phyloP scores from a whole-genome alignment of 441 rosid genomes.

The Syzygium malaccense region DNA sequence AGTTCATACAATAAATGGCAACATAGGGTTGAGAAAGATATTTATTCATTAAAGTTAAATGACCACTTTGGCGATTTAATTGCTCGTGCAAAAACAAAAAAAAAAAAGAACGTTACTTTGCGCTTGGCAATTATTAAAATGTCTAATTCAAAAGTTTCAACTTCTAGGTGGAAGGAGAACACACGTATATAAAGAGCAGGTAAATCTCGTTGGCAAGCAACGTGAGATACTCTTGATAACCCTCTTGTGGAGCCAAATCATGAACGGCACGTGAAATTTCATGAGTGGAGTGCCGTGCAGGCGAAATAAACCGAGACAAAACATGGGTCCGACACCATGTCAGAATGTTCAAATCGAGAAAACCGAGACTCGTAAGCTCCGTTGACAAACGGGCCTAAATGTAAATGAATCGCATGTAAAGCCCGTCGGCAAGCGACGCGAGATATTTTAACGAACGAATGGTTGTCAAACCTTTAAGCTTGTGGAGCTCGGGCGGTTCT shows the following conservation, averaged over 20 bases:
- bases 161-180: fast-evolving
- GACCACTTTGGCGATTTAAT: neutral
- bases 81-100: neutral
- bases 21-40: neutral
- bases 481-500: neutral
- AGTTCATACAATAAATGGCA: neutral
- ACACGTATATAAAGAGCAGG: neutral
- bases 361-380: fast-evolving
- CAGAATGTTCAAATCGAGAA: too few relatives aligned
- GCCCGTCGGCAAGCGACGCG: fast-evolving
- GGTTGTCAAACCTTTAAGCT: neutral
- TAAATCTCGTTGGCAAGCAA: neutral
- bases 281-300: neutral
- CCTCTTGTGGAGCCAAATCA: neutral
- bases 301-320: too few relatives aligned
- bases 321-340: neutral
- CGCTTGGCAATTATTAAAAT: neutral
- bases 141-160: neutral
- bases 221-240: neutral
- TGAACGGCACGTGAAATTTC: neutral
- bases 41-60: neutral
- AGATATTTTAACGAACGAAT: too few relatives aligned
- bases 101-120: neutral
- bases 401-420: neutral
- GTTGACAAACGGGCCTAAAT: neutral